phyloP scores from a whole-genome alignment of 2,329 filamentous ascomycete species.

The Claviceps sp. region DNA sequence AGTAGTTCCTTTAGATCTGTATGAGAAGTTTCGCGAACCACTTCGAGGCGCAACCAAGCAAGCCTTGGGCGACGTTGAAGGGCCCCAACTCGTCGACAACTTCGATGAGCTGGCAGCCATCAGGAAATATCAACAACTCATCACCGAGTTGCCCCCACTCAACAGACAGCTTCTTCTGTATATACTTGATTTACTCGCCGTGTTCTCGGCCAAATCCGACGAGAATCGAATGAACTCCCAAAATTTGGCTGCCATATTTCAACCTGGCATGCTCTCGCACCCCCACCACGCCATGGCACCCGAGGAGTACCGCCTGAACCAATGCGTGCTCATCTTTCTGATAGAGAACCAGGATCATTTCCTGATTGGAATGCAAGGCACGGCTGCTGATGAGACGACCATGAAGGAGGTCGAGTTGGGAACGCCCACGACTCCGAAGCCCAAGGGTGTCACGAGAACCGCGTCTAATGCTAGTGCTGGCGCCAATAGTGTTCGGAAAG shows the following conservation, averaged over 20 bases:
- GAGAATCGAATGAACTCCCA: slow-evolving; percentile 93
- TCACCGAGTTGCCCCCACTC: slow-evolving; percentile 81
- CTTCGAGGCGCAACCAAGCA: slow-evolving; percentile 60
- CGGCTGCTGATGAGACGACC: slow-evolving; percentile 80
- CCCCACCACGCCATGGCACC: slow-evolving; percentile 92
- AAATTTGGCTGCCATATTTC: slow-evolving; percentile 93
- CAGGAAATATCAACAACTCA: slow-evolving; percentile 70
- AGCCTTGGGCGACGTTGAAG: slow-evolving; percentile 55
- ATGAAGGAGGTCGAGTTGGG: slow-evolving; percentile 55
- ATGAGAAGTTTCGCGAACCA: slow-evolving; percentile 80
- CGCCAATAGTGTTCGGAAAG: slow-evolving; percentile 73
- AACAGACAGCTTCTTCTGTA: slow-evolving; percentile 92
- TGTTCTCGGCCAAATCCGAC: slow-evolving; percentile 93
- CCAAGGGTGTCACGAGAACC: slow-evolving; percentile 44
- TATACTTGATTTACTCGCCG: slow-evolving; percentile 86
- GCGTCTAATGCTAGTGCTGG: slow-evolving; percentile 80
- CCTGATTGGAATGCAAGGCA: slow-evolving; percentile 94
- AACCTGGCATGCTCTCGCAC: slow-evolving; percentile 90
- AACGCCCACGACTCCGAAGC: slow-evolving; percentile 37
- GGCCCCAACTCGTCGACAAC: slow-evolving; percentile 55
- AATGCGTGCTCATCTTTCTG: slow-evolving; percentile 92
- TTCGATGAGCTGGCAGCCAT: slow-evolving; percentile 58
- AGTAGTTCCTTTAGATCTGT: slow-evolving; percentile 87
- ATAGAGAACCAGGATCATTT: slow-evolving; percentile 99
- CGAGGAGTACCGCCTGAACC: slow-evolving; percentile 83